Evolutionary conservation across 1,284 basidiomycete species (phyloP).

Genomic region (Leccinum subrobustum): DNA sequence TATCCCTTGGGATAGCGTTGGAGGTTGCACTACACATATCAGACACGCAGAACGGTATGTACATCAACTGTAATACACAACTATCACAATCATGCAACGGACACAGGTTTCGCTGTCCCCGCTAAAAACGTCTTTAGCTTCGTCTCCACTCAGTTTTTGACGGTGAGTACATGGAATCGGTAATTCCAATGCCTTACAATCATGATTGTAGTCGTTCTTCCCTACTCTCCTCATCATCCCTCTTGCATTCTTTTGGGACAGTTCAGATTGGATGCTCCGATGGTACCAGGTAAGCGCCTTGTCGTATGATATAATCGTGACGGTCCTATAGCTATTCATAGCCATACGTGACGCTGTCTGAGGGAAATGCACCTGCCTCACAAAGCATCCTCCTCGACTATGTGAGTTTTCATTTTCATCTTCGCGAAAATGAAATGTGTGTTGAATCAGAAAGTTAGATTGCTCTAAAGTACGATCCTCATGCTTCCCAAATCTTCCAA

Average conservation of each 20-base stretch:
- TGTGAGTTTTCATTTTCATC: slow-evolving; percentile 36
- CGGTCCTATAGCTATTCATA: slow-evolving; percentile 20
- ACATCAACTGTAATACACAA: background rate
- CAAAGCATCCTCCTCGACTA: slow-evolving; percentile 63
- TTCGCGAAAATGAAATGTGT: background rate
- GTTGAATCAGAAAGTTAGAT: slow-evolving; percentile 34
- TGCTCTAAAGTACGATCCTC: slow-evolving; percentile 39
- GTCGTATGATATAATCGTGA: slow-evolving; percentile 2
- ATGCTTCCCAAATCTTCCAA: background rate
- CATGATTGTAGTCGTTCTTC: slow-evolving; percentile 49
- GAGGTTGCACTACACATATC: slow-evolving; percentile 46
- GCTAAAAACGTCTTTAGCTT: slow-evolving; percentile 46
- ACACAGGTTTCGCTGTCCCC: slow-evolving; percentile 53
- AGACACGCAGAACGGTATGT: slow-evolving; percentile 42
- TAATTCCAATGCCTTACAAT: slow-evolving; percentile 1
- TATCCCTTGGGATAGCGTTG: slow-evolving; percentile 48
- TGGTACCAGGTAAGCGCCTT: slow-evolving; percentile 45
- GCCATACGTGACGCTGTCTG: slow-evolving; percentile 57
- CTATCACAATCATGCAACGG: background rate
- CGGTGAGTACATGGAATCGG: slow-evolving; percentile 38
- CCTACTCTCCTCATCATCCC: slow-evolving; percentile 47
- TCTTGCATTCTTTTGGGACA: slow-evolving; percentile 42
- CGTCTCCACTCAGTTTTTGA: slow-evolving; percentile 53
- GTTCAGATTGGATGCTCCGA: slow-evolving; percentile 48
- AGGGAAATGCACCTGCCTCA: slow-evolving; percentile 50